Evolutionary conservation across 169 alveolate genomes (phyloP), one percentile per base, ranked within the genome.

Genomic region (Babesia microti): DNA sequence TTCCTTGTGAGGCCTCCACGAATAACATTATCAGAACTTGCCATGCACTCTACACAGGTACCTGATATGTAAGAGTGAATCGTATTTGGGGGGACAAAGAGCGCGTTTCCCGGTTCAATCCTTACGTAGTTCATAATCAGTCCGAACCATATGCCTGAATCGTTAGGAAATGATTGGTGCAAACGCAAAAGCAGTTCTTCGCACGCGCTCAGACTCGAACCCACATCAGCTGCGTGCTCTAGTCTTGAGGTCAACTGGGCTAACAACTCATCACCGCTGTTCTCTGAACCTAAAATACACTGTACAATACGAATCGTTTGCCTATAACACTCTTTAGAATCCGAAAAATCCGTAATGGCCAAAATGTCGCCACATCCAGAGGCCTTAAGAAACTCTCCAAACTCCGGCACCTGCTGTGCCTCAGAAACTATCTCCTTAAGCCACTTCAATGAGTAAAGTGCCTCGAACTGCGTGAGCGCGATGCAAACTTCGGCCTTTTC

Each of bases 1-100:
- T 93, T 93, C 12, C 92, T 88, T n/a, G 98, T 93, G 15, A 93
- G 76, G 6, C 98, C 98, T 19, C 94, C 88, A 59, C 98, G 71
- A 12, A 93, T 83, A 17, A 93, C 98, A 75, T 91, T 89, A 68
- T 93, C 97, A 19, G 95, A 84, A 57, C 81, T 81, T 14, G 93
- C 89, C 97, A 89, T 89, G 34, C 89, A 81, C 67, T 93, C 98
- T 21, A 93, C 48, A 27, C 95, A 85, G 41, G 91, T 89, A 12
- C 97, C 97, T 33, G 81, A 49, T 7, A 91, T 57, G 59, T 91
- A 93, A 2, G 96, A 87, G 75, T 93, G 98, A 12, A 95, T 89
- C 15, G 89, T 84, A 58, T 92, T 90, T 11, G 96, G 91, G 11
- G 76, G 84, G 19, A 93, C 82, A 35, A 83, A 60, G 6, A 89